phyloP scores from a whole-genome alignment of 2,329 filamentous ascomycete species.

The Neopestalotiopsis rosae region DNA sequence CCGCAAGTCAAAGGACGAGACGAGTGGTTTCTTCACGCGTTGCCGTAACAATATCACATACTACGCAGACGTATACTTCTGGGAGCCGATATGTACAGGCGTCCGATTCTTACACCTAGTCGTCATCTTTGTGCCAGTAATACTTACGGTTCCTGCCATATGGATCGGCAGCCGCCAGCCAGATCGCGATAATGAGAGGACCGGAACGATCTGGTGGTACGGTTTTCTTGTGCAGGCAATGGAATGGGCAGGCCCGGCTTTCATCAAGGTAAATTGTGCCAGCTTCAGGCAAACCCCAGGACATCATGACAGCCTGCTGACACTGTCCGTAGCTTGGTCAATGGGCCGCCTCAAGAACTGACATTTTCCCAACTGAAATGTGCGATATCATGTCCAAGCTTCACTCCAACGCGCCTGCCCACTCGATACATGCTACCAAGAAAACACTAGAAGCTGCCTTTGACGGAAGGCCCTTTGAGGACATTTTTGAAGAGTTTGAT shows the following conservation, averaged over 20 bases:
- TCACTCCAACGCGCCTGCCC: constrained; percentile 92
- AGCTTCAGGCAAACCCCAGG: no score
- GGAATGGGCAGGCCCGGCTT: constrained; percentile 51
- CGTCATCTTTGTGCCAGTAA: constrained; percentile 88
- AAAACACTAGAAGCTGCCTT: constrained; percentile 83
- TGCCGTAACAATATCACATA: constrained; percentile 65
- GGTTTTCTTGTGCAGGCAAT: constrained; percentile 32
- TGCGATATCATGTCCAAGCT: constrained; percentile 93
- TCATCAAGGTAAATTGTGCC: constrained; percentile 77
- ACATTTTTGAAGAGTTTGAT: constrained; percentile 96
- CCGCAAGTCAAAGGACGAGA: constrained; percentile 67
- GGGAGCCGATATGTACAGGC: constrained; percentile 87
- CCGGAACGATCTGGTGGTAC: constrained; percentile 94
- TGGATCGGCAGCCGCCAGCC: constrained; percentile 75
- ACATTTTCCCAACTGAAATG: constrained; percentile 94
- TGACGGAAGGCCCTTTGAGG: constrained; percentile 77
- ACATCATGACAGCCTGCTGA: constrained; percentile 22
- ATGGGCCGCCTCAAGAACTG: constrained; percentile 95
- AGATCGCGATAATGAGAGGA: constrained; percentile 74
- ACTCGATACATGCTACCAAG: constrained; percentile 82
- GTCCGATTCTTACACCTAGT: constrained; percentile 87
- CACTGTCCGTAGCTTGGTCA: constrained; percentile 74
- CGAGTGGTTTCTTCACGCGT: constrained; percentile 64
- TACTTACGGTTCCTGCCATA: constrained; percentile 77
- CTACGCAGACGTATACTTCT: constrained; percentile 73